Conservation (phyloP, 1,139 yeast species). For the Scheffersomyces insectosa region DNA sequence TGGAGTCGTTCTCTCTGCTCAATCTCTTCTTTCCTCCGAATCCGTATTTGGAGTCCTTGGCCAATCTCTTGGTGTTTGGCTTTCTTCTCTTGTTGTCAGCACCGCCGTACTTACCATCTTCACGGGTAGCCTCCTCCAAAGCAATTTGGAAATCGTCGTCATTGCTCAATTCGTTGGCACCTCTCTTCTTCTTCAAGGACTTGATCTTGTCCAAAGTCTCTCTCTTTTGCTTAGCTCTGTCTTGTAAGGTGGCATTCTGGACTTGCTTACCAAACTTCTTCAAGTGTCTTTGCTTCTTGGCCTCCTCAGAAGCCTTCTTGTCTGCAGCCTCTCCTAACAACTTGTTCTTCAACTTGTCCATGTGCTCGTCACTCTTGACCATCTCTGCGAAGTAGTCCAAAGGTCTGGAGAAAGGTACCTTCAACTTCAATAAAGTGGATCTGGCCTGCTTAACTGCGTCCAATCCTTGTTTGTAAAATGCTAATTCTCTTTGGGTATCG, state of each 20-base stretch:
- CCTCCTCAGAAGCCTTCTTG: slow-evolving; percentile 90
- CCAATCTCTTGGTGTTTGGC: slow-evolving; percentile 62
- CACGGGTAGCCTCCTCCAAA: slow-evolving; percentile 80
- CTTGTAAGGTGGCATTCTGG: slow-evolving; percentile 89
- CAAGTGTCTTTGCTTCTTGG: slow-evolving; percentile 89
- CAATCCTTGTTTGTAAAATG: slow-evolving; percentile 82
- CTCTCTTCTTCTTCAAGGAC: slow-evolving; percentile 83
- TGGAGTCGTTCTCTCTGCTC: slow-evolving; percentile 71
- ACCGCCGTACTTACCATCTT: slow-evolving; percentile 33
- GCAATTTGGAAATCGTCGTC: slow-evolving; percentile 71
- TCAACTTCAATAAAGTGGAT: slow-evolving; percentile 59
- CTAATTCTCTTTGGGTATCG: slow-evolving; percentile 75
- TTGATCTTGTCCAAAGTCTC: slow-evolving; percentile 90
- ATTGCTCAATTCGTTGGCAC: slow-evolving; percentile 66
- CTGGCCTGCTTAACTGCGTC: slow-evolving; percentile 81
- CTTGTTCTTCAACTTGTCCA: slow-evolving; percentile 88
- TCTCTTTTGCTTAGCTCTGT: slow-evolving; percentile 91
- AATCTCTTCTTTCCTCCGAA: slow-evolving; percentile 79
- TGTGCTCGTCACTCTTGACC: slow-evolving; percentile 97
- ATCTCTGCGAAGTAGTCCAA: slow-evolving; percentile 96
- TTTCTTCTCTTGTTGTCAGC: slow-evolving; percentile 45
- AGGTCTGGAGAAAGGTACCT: slow-evolving; percentile 90
- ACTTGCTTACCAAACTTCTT: slow-evolving; percentile 98
- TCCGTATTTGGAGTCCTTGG: slow-evolving; percentile 66
- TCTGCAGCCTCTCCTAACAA: slow-evolving; percentile 84